Evolutionary conservation across 192 early-diverging fungal genomes (phyloP).

Genomic region (Coemansia umbellata): DNA sequence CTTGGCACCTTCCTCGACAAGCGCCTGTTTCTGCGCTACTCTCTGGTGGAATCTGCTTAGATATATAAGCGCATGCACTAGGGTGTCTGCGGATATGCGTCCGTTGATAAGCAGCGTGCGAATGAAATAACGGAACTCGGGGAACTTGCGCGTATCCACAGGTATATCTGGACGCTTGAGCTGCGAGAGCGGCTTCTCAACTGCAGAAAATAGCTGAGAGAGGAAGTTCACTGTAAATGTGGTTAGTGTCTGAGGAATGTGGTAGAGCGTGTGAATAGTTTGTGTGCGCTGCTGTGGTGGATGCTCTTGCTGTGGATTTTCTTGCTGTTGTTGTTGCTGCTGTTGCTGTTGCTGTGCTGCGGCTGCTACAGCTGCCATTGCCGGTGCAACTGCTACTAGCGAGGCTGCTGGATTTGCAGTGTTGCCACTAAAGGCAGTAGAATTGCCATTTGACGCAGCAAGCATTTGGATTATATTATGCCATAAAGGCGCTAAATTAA

Average conservation of each 20-base stretch:
- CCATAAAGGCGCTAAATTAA: background rate
- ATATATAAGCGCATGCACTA: constrained; percentile 49
- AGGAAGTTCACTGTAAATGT: constrained; percentile 37
- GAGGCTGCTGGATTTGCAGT: background rate
- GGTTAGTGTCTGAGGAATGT: constrained; percentile 36
- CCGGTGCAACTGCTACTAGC: background rate
- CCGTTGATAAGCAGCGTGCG: constrained; percentile 44
- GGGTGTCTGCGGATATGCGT: constrained; percentile 39
- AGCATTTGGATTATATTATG: no score
- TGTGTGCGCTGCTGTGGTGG: background rate
- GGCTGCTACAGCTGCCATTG: background rate
- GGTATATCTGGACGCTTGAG: constrained; percentile 29
- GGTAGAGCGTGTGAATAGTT: constrained; percentile 22
- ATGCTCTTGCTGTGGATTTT: constrained; percentile 1
- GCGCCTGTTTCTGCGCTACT: constrained; percentile 16
- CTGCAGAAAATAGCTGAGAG: constrained; percentile 40
- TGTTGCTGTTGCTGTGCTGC: background rate
- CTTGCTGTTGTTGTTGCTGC: constrained; percentile 2
- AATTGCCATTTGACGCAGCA: constrained; percentile 1
- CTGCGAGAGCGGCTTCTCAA: constrained; percentile 14
- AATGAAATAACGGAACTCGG: constrained; percentile 44
- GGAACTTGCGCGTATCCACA: constrained; percentile 26
- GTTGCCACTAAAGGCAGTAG: background rate
- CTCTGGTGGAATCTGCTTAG: constrained; percentile 35
- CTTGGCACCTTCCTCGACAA: constrained; percentile 44